Evolutionary conservation across 768 basidiomycete genomes (phyloP).

Genomic region (Vishniacozyma victoriae): DNA sequence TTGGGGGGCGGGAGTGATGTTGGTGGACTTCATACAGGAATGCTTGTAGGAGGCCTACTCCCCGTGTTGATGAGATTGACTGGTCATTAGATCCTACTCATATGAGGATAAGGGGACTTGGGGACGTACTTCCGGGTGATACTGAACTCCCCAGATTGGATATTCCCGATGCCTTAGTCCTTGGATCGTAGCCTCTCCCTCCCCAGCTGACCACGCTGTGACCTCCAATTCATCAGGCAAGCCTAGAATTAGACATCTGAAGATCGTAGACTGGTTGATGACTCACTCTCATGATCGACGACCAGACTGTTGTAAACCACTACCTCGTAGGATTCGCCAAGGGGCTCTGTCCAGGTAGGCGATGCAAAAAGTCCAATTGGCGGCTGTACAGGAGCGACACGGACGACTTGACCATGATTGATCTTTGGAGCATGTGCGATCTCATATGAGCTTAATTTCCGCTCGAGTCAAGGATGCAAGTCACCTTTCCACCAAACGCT

Average conservation of each 20-base stretch:
- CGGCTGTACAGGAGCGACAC: constrained; percentile 22
- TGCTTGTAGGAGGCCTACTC: constrained; percentile 27
- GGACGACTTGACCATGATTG: constrained; percentile 45
- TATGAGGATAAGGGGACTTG: too few species aligned
- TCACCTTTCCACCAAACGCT: constrained; percentile 41
- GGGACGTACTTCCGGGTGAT: constrained; percentile 44
- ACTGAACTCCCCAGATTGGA: constrained; percentile 45
- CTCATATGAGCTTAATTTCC: constrained; percentile 12
- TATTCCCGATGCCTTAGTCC: constrained; percentile 31
- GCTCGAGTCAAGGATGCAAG: not conserved
- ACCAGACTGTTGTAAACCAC: constrained; percentile 46
- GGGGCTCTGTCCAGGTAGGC: constrained; percentile 12
- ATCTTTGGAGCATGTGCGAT: constrained; percentile 43
- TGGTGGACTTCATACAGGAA: constrained; percentile 31
- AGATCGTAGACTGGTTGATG: not conserved
- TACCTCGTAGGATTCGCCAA: constrained; percentile 22
- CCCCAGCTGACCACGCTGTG: constrained; percentile 33
- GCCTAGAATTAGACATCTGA: constrained; percentile 25
- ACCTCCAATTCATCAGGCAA: constrained; percentile 39
- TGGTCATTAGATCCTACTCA: constrained; percentile 1
- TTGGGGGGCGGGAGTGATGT: constrained; percentile 14
- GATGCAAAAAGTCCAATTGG: constrained; percentile 24
- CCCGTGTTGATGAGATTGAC: constrained; percentile 43
- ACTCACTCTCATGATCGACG: constrained; percentile 33
- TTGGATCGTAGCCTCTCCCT: constrained; percentile 30